These are phyloP conservation scores for Circinella umbellata DNA, from an alignment of 371 early-diverging fungal genomes.

Conservation along the genomic window DNA sequence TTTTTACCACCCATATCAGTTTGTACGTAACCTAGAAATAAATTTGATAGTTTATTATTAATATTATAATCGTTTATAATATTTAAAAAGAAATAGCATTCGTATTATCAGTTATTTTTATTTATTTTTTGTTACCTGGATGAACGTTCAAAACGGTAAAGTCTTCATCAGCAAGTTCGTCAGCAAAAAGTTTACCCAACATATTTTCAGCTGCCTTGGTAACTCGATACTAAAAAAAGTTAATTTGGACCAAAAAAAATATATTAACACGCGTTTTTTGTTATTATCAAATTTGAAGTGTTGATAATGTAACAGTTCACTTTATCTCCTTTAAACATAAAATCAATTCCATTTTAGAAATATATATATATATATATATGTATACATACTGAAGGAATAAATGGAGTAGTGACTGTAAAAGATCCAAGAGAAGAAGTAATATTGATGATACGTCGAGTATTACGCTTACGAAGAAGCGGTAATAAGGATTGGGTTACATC, in stretches of 20 bases:
- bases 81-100: no score
- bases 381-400: slow-evolving; percentile 1
- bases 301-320: background rate
- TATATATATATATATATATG: background rate
- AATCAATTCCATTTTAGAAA: no score
- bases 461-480: slow-evolving; percentile 29
- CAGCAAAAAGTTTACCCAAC: slow-evolving; percentile 22
- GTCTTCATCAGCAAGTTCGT: slow-evolving; percentile 22
- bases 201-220: slow-evolving; percentile 43
- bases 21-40: slow-evolving; percentile 28
- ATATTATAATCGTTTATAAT: no score
- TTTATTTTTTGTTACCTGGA: slow-evolving; percentile 27
- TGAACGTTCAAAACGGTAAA: slow-evolving; percentile 33
- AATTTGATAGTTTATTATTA: no score
- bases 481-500: slow-evolving; percentile 29
- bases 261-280: no score
- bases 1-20: slow-evolving; percentile 36
- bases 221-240: slow-evolving; percentile 24
- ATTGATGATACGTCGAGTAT: slow-evolving; percentile 32
- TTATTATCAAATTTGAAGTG: background rate
- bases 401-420: slow-evolving; percentile 8
- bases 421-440: slow-evolving; percentile 37
- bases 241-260: background rate
- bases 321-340: no score
- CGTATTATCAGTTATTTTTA: no score